Percentiles rank a stretch among this genome's conserved stretches.
phyloP scores from a whole-genome alignment of 2,329 filamentous ascomycete species.

The Beauveria sp. region DNA sequence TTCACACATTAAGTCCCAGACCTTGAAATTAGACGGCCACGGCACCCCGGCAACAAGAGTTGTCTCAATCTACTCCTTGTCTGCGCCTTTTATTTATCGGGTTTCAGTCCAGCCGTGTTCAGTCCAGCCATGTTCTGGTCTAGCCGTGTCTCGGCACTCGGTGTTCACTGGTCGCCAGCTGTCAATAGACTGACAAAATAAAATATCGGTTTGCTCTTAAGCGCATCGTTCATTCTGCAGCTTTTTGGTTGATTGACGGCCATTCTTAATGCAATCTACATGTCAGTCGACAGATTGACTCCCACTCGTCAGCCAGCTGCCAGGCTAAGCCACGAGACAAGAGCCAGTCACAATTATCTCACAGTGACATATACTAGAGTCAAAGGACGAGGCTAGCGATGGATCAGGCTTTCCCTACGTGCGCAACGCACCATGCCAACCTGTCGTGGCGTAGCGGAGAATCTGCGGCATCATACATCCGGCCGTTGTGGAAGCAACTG shows the following conservation, averaged over 20 bases:
- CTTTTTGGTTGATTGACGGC: background rate
- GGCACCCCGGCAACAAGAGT: background rate
- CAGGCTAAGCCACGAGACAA: background rate
- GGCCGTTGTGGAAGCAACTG: no score
- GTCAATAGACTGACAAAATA: background rate
- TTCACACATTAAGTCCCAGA: background rate
- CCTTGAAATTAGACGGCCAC: background rate
- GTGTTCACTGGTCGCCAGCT: background rate
- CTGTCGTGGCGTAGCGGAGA: no score
- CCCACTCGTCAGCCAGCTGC: background rate
- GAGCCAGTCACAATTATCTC: background rate
- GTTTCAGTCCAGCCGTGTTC: background rate
- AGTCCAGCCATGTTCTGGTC: background rate
- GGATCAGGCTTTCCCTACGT: no score
- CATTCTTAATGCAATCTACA: background rate
- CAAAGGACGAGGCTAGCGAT: background rate
- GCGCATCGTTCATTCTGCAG: background rate
- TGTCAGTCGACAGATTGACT: background rate
- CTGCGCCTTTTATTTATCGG: background rate
- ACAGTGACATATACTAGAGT: background rate
- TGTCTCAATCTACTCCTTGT: background rate
- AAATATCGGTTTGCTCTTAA: background rate
- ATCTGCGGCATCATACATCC: no score
- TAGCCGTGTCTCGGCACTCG: background rate
- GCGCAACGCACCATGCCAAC: no score